These are phyloP conservation scores for Cercospora sp. DNA, from an alignment of 2,329 filamentous ascomycete genomes.

Conservation along the genomic window DNA sequence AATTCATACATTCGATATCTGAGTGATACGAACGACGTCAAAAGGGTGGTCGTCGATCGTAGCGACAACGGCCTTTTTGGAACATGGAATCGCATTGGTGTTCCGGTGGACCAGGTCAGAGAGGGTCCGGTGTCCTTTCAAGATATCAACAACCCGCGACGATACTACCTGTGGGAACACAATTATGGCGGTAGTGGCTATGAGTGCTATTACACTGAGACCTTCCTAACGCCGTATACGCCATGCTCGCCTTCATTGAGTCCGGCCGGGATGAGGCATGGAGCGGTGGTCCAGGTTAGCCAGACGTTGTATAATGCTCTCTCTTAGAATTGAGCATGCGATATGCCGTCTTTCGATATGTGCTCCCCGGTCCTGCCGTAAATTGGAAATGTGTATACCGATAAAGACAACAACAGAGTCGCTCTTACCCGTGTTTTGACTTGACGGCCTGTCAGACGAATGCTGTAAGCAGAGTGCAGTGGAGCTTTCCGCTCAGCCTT, in stretches of 20 bases:
- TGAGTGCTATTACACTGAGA: constrained; percentile 5
- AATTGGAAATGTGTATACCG: too few relatives aligned
- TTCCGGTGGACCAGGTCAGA: background rate
- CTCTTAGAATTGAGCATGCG: background rate
- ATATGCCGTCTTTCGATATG: too few relatives aligned
- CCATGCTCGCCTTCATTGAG: background rate
- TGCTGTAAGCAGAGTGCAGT: too few relatives aligned
- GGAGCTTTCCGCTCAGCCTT: too few relatives aligned
- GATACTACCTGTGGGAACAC: background rate
- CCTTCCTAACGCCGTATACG: background rate
- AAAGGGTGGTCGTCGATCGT: background rate
- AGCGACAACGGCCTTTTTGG: background rate
- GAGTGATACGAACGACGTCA: background rate
- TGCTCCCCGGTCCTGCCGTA: too few relatives aligned
- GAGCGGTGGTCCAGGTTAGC: background rate
- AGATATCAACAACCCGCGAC: background rate
- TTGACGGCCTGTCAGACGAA: too few relatives aligned
- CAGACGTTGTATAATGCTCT: background rate
- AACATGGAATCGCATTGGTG: background rate
- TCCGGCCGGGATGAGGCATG: background rate
- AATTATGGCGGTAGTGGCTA: background rate
- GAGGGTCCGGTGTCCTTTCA: background rate
- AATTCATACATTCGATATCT: background rate
- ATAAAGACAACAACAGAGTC: too few relatives aligned
- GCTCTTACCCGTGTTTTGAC: too few relatives aligned